Evolutionary conservation across 1,139 yeast genomes (phyloP).

Genomic region (Candida glucosophila): DNA sequence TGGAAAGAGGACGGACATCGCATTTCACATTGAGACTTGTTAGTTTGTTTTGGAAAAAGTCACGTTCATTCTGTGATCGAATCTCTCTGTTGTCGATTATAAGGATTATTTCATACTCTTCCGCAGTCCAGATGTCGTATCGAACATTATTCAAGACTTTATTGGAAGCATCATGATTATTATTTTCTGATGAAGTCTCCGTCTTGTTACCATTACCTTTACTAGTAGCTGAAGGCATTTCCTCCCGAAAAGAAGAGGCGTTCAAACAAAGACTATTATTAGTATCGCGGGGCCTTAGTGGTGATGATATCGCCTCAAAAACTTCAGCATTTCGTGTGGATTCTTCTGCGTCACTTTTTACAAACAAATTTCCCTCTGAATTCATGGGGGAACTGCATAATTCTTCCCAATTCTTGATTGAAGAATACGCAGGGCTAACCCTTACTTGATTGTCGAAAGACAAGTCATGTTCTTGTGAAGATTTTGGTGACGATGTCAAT

Average conservation of each 20-base stretch:
- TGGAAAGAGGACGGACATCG: constrained; percentile 52
- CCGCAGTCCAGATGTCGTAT: constrained; percentile 31
- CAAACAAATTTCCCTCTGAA: background rate
- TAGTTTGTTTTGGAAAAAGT: constrained; percentile 54
- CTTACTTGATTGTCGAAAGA: constrained; percentile 30
- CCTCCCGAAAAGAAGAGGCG: background rate
- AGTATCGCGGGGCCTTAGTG: background rate
- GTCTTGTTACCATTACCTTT: too few relatives aligned
- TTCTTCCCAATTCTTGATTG: constrained; percentile 2
- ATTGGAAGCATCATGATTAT: constrained; percentile 16
- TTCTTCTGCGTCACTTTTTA: too few relatives aligned
- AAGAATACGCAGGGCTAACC: constrained; percentile 12
- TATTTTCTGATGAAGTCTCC: too few relatives aligned
- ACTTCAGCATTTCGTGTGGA: too few relatives aligned
- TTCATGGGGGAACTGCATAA: background rate
- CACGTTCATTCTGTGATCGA: constrained; percentile 50
- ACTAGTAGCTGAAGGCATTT: background rate
- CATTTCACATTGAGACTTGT: constrained; percentile 38
- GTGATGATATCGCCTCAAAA: background rate
- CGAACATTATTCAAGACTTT: constrained; percentile 14
- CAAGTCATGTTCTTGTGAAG: constrained; percentile 10
- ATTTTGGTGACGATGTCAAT: constrained; percentile 19
- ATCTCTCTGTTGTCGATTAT: constrained; percentile 81
- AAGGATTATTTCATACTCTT: constrained; percentile 49
- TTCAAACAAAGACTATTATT: background rate